Base-by-base conservation (phyloP, 2,329 filamentous ascomycete species). In the Cordyceps cateniannulata region DNA sequence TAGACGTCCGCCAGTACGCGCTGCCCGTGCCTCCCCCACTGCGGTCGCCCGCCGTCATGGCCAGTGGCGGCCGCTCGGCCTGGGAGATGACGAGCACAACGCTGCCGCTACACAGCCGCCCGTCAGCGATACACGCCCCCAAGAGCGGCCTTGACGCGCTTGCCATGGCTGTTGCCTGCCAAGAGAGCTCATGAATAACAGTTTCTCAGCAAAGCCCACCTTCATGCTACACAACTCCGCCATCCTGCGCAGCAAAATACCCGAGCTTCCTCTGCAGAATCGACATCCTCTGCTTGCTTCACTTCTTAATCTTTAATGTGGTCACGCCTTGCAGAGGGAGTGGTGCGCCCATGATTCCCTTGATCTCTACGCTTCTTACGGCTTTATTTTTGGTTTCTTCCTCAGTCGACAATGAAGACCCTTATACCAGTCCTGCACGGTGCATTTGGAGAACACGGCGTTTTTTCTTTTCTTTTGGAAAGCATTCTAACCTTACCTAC, bases 121-220 rank as follows among this genome's bases (percentile, higher is more conserved):
- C 80, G 4, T 70, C 68, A 14, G 67, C 73, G 7, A 68, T 69
- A 3, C 72, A 76, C 62, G 76, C 76, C n/a, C 75, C 75, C n/a
- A 80, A 74, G 64, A 82, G 78, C 62, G 81, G 81, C 22, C 76
- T 85, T 5, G 81, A 84, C 63, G 77, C 81, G 8, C 72, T 85
- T 22, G 82, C 81, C 51, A 76, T 81, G 73, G 82, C 80, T 24
- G 76, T 82, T 16, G 81, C 79, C 25, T 81, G 79, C 63, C 79
- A 82, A 67, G 78, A 81, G 65, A 75, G 67, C 69, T 58, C 52
- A 51, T 51, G 35, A 61, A 14, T n/a, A n/a, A 14, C 40, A 14
- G 6, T n/a, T 12, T 48, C 2, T 25, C 2, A 25, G 32, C 50
- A 35, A 22, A 22, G 3, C 4, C 12, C 24, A 24, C 27, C 42